A percentile compares a stretch with the other conserved stretches of the same genome.
Evolutionary conservation across 352 stramenopile species (phyloP).

Genomic region (Globisporangium orthogonon): DNA sequence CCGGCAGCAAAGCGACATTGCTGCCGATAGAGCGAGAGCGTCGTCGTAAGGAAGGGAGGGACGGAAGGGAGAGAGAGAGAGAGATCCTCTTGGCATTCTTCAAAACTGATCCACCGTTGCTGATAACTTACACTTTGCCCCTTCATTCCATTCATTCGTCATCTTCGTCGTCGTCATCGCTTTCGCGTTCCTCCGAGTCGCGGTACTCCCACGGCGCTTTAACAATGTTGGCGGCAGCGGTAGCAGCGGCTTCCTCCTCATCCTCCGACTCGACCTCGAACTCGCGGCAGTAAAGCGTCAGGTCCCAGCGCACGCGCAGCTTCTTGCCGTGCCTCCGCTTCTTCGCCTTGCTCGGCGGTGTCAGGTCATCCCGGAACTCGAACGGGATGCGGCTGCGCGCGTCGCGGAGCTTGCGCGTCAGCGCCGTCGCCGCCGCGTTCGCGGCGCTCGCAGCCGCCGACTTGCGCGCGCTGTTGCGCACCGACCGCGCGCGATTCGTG

Average conservation of each 20-base stretch:
- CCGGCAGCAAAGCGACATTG: not conserved
- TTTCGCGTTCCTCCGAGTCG: conserved; percentile 12
- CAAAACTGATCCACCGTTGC: not conserved
- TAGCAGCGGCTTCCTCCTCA: conserved; percentile 30
- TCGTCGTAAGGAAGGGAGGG: too few species aligned
- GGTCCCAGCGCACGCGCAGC: conserved; percentile 40
- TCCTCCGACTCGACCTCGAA: conserved; percentile 59
- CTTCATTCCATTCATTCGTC: conserved; percentile 1
- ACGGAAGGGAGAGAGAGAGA: too few species aligned
- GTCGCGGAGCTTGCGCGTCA: conserved; percentile 42
- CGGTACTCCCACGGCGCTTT: conserved; percentile 17
- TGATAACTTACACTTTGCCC: not conserved
- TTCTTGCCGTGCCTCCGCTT: conserved; percentile 32
- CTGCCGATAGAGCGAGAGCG: not conserved
- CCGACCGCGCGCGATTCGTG: conserved; percentile 33
- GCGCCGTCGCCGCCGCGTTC: conserved; percentile 14
- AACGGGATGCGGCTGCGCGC: conserved; percentile 42
- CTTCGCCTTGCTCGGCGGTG: conserved; percentile 16
- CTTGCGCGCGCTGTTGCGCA: conserved; percentile 32
- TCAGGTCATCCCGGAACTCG: conserved; percentile 48
- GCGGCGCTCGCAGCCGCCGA: conserved; percentile 23
- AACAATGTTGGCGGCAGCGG: conserved; percentile 13
- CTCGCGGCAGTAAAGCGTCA: conserved; percentile 33
- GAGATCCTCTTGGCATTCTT: not conserved
- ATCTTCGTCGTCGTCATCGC: conserved; percentile 38